Base-by-base conservation (phyloP, 2,329 filamentous ascomycete species). In the Davidsoniella australis region DNA sequence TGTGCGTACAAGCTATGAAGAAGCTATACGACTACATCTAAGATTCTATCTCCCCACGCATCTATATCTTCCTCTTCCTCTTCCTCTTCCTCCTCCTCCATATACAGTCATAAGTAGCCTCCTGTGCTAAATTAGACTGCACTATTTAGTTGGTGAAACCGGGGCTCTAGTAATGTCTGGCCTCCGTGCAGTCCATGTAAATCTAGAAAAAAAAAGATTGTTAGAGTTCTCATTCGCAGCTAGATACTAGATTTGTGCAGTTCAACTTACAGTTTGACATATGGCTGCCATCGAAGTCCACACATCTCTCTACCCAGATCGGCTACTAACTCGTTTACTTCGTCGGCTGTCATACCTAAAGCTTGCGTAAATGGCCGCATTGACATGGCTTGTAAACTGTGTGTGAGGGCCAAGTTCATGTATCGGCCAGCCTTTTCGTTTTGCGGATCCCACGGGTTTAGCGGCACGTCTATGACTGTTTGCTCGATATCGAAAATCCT, bases 401-500 rank as follows among this genome's bases (percentile, higher is more conserved):
- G 76, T 9, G 73, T 78, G 56, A 94, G 69, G 38, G 78, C 80
- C 20, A 89, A 67, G 59, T 89, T 87, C 64, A 93, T 94, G 83
- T 85, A 94, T 51, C 78, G 72, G 26, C 83, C 85, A 48, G 87
- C 72, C 54, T 77, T 79, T 56, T 78, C 71, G 54, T 77, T 70
- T 23, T 71, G 67, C 56, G 85, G 76, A 23, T 67, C 62, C 82
- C 84, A 89, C 20, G 79, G 76, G 58, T 82, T 89, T 59, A 85
- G 70, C 26, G 85, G 84, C 36, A 89, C 67, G 51, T 72, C 72
- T 54, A 84, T 77, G 47, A 76, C 70, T 53, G 76, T 70, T 60
- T 89, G 80, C 54, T 75, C 73, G 56, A 95, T 78, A 53, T 95
- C 81, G 37, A 79, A 60, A 94, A 94, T 12, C 89, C 89, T 45